phyloP scores from a whole-genome alignment of 2,329 filamentous ascomycete species.

The Rhinocladiella similis region DNA sequence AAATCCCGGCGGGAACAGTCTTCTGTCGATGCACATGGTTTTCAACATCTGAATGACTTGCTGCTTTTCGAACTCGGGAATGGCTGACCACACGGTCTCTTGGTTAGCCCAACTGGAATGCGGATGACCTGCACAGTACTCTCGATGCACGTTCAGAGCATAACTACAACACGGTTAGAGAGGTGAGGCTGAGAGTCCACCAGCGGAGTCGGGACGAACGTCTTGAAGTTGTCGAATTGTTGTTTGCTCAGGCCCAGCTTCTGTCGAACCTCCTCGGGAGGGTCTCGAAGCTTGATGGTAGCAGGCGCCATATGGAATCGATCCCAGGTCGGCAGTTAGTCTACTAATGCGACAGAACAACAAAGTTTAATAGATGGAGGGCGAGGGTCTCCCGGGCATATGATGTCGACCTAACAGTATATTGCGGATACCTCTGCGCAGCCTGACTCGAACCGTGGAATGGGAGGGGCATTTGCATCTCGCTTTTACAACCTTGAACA shows the following conservation, averaged over 20 bases:
- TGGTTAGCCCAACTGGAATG: slow-evolving; percentile 23
- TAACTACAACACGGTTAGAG: neutral
- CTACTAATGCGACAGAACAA: slow-evolving; percentile 3
- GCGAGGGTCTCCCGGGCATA: slow-evolving; percentile 2
- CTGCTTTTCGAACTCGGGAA: slow-evolving; percentile 21
- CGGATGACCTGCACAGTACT: slow-evolving; percentile 22
- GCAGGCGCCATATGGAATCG: slow-evolving; percentile 18
- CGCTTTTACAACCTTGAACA: slow-evolving; percentile 5
- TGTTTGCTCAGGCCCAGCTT: slow-evolving; percentile 21
- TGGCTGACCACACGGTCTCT: slow-evolving; percentile 22
- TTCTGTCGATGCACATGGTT: slow-evolving; percentile 16
- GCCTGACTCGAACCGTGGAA: slow-evolving; percentile 15
- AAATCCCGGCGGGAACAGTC: slow-evolving; percentile 19
- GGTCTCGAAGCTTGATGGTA: slow-evolving; percentile 25
- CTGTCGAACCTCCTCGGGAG: slow-evolving; percentile 17
- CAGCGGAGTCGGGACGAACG: slow-evolving; percentile 11
- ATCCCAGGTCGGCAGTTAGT: neutral
- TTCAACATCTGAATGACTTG: slow-evolving; percentile 19
- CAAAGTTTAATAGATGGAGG: slow-evolving; percentile 4
- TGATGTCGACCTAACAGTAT: neutral
- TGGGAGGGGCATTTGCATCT: slow-evolving; percentile 8
- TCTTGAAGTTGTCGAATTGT: slow-evolving; percentile 25
- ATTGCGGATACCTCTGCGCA: slow-evolving; percentile 6
- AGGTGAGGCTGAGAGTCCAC: neutral
- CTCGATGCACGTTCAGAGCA: slow-evolving; percentile 12